phyloP scores from a whole-genome alignment of 495 filamentous ascomycete genomes.

The Bombardia bombarda region DNA sequence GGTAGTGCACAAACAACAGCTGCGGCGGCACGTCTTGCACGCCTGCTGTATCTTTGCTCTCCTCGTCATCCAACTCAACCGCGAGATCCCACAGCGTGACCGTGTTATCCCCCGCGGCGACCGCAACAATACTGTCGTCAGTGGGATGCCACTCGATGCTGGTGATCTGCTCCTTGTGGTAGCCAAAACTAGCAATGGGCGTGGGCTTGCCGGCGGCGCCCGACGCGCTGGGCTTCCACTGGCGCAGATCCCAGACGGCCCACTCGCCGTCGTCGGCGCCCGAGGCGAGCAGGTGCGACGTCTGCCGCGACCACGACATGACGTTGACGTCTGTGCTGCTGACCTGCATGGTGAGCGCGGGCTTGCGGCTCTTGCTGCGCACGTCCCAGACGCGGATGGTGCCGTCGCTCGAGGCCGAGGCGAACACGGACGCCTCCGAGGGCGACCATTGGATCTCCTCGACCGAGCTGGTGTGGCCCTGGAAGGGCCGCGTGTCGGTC shows the following conservation, averaged over 20 bases:
- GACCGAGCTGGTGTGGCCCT: slow-evolving; percentile 73
- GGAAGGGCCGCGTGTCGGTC: slow-evolving; percentile 70
- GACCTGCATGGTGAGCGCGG: slow-evolving; percentile 77
- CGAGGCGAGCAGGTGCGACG: slow-evolving; percentile 80
- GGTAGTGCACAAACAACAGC: slow-evolving; percentile 92
- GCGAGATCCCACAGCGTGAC: slow-evolving; percentile 95
- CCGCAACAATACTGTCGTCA: slow-evolving; percentile 88
- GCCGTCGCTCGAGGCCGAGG: slow-evolving; percentile 86
- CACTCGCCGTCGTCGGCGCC: slow-evolving; percentile 91
- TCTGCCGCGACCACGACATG: slow-evolving; percentile 84
- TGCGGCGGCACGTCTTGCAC: slow-evolving; percentile 89
- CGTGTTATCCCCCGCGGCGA: slow-evolving; percentile 88
- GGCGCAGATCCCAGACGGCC: slow-evolving; percentile 92
- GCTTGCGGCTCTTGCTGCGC: slow-evolving; percentile 75
- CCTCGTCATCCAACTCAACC: slow-evolving; percentile 94
- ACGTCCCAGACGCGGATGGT: slow-evolving; percentile 95
- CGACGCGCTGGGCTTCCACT: slow-evolving; percentile 70
- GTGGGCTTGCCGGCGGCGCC: slow-evolving; percentile 42
- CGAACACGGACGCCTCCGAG: slow-evolving; percentile 83
- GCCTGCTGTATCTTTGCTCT: slow-evolving; percentile 80
- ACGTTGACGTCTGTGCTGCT: slow-evolving; percentile 88
- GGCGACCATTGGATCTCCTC: slow-evolving; percentile 97
- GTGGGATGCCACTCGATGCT: slow-evolving; percentile 96
- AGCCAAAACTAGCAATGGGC: slow-evolving; percentile 81
- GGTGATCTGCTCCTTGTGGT: slow-evolving; percentile 93